A percentile compares a stretch with the other conserved stretches of the same genome.
phyloP scores from a whole-genome alignment of 2,329 filamentous ascomycete species.

The Fusarium compactum region DNA sequence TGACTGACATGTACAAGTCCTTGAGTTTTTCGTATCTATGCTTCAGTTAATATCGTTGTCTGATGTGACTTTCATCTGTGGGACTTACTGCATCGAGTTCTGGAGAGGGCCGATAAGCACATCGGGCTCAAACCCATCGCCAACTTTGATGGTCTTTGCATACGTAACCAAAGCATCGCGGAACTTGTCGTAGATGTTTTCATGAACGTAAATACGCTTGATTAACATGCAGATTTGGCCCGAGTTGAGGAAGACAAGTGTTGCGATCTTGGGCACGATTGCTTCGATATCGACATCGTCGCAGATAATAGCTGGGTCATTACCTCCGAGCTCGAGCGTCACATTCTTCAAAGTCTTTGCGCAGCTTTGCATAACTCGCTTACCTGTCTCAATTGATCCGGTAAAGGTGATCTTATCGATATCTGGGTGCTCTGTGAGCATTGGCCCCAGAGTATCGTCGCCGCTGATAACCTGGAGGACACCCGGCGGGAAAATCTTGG shows the following conservation, averaged over 20 bases:
- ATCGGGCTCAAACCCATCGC: not conserved
- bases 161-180: constrained; percentile 1
- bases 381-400: constrained; percentile 68
- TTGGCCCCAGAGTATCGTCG: constrained; percentile 68
- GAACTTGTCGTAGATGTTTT: constrained; percentile 68
- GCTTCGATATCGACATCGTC: constrained; percentile 58
- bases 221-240: not conserved
- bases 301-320: constrained; percentile 68
- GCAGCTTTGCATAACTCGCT: constrained; percentile 68
- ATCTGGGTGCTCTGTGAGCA: constrained; percentile 66
- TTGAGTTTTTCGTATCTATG: not conserved
- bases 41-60: not conserved
- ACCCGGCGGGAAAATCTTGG: constrained; percentile 67
- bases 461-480: constrained; percentile 61
- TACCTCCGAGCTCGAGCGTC: constrained; percentile 71
- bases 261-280: not conserved
- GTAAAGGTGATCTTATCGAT: constrained; percentile 73
- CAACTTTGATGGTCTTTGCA: not conserved
- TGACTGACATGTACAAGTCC: not conserved
- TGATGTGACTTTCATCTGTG: not conserved
- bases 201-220: constrained; percentile 65
- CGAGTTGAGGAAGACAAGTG: not conserved
- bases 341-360: constrained; percentile 66
- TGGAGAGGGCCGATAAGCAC: not conserved
- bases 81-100: not conserved